phyloP scores from a whole-genome alignment of 331 rosid species.

The Telfairia occidentalis region DNA sequence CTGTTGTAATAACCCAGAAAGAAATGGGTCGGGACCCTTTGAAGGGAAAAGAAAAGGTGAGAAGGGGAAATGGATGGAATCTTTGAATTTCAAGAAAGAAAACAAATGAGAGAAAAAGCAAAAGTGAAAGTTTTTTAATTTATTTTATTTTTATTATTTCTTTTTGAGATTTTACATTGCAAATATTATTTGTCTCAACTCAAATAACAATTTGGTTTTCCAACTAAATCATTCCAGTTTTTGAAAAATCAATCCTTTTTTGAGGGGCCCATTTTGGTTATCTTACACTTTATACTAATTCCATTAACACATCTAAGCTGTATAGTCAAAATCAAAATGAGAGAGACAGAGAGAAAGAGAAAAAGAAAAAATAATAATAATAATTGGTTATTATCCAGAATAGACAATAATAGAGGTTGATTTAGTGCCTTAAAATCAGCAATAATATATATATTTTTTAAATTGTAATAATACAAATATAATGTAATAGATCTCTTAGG shows the following conservation, averaged over 20 bases:
- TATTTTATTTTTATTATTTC: background rate
- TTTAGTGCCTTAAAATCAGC: constrained; percentile 12
- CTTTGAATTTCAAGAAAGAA: constrained; percentile 59
- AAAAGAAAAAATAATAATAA: background rate
- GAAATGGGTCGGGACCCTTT: background rate
- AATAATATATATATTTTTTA: background rate
- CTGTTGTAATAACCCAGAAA: constrained; percentile 1
- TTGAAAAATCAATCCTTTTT: background rate
- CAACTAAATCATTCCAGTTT: constrained; percentile 5
- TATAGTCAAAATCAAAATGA: background rate
- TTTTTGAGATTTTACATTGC: background rate
- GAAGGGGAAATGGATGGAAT: constrained; percentile 48
- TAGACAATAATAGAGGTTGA: constrained; percentile 9
- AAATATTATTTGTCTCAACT: background rate
- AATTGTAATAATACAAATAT: background rate
- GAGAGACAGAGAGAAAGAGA: background rate
- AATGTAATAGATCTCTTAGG: constrained; percentile 1
- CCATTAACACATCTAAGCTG: background rate
- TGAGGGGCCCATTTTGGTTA: background rate
- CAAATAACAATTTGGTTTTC: background rate
- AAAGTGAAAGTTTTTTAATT: background rate
- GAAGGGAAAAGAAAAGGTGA: background rate
- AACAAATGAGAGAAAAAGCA: constrained; percentile 15
- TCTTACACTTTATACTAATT: background rate
- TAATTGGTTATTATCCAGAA: background rate